Conservation (phyloP, 345 rosid species). For the Tarenaya hassleriana region DNA sequence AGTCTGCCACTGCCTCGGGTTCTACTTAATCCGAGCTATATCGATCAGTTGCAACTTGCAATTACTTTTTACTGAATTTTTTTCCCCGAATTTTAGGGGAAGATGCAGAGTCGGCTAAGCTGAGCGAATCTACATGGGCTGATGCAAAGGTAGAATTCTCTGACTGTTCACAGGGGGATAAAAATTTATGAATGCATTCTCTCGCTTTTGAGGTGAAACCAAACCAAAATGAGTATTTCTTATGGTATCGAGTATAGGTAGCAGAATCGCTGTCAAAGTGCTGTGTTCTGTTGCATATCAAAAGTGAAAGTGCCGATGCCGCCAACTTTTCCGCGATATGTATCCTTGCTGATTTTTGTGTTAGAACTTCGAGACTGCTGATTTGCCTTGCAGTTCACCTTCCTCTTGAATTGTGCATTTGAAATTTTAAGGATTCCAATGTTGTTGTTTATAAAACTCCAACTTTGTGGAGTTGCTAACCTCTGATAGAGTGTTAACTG, state of each 20-base stretch:
- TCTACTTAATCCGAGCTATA: neutral
- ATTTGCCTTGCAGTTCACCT: neutral
- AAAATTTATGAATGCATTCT: conserved; percentile 8
- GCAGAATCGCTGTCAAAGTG: conserved; percentile 63
- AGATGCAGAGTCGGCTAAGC: conserved; percentile 41
- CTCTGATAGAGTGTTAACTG: neutral
- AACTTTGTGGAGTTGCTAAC: no score
- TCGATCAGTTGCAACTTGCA: no score
- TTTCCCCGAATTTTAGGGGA: conserved; percentile 40
- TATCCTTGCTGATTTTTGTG: conserved; percentile 43
- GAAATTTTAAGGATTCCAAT: no score
- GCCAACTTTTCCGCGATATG: conserved; percentile 69
- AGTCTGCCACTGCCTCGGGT: neutral
- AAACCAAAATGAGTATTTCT: neutral
- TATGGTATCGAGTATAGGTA: conserved; percentile 37
- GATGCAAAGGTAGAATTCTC: conserved; percentile 37
- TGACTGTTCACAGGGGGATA: no score
- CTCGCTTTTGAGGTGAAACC: neutral
- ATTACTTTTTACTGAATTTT: neutral
- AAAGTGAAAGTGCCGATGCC: conserved; percentile 53
- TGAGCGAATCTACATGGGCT: conserved; percentile 60
- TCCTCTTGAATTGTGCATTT: no score
- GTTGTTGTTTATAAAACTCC: no score
- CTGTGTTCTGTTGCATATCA: conserved; percentile 64
- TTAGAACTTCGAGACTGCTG: neutral